Evolutionary conservation across 2,329 filamentous ascomycete genomes (phyloP), one percentile per base, ranked within the genome.

Genomic region (Cordyceps javanica): DNA sequence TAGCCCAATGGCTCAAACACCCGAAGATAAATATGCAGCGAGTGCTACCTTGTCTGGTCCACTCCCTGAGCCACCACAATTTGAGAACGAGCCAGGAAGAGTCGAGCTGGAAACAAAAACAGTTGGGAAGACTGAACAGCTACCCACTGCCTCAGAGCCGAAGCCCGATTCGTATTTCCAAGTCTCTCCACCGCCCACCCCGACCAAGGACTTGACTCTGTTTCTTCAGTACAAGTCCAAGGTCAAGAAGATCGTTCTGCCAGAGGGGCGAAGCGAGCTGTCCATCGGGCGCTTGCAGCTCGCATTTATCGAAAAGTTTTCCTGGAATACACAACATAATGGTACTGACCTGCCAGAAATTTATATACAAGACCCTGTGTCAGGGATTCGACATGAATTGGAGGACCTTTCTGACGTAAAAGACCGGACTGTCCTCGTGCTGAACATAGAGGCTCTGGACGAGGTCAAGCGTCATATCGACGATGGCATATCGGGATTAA

Each of bases 301-400:
- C 28, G 93, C 94, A 1, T 99, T 99, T 66, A 99, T 99, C 65
- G 94, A 99, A 65, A 99, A 97, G 70, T 99, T 99, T 69, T 94
- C 93, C 0, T 99, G 95, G 92, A 97, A 96, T 66, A 97, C 93
- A 1, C 92, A 97, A 65, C 88, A 91, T 60, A 95, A 97, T 66
- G 94, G 94, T 8, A 84, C 86, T 14, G 94, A 99, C 69, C 75
- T 99, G 46, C 94, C 94, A 0, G 94, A 99, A 66, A 97, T 99
- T 16, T 97, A 99, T 70, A 94, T 99, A 16, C 94, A 99, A 70
- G 94, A 99, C 69, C 88, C 92, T 0, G 82, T 97, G 2, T 97
- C 94, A 9, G 94, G 94, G 0, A 89, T 99, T n/a, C 88, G 94
- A 16, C 93, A 99, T 70, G 94, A 99, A 73, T 76, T 99, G 25